Evolutionary conservation across 768 basidiomycete species (phyloP), one percentile per base, ranked within the genome.

Genomic region (Kwoniella pini): DNA sequence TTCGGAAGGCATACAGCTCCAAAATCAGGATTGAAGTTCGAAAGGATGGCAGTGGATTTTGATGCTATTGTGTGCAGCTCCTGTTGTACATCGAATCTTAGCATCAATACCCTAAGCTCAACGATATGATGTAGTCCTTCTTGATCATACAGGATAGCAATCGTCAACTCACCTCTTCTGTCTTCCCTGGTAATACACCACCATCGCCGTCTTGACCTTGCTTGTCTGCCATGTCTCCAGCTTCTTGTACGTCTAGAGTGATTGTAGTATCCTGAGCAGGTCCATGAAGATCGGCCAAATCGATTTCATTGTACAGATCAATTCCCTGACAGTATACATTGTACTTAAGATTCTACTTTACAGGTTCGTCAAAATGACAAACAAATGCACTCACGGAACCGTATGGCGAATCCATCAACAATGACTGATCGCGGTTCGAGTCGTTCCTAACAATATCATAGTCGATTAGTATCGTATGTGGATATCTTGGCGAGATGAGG

Each of bases 191-290:
- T 31, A 76, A 52, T 39, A 77, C 60, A 10, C 70, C 63, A 31
- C 62, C 54, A n/a, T 51, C 43, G 19, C 64, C 67, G 24, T 71
- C 61, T 13, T 64, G 53, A 3, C 64, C 63, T 12, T 68, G 59
- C 26, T 85, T 81, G 4, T 86, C 88, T 17, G 54, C 53, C 27
- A 46, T 39, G 10, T 54, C 61, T 2, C 89, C 86, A 54, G 87
- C 84, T 68, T 90, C 89, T 78, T 88, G 87, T 86, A 96, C 92
- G 62, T 96, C 87, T 36, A 98, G 82, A 1, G 86, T 74, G 28
- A 96, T 88, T 2, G 90, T 90, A 21, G 80, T 72, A 0, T 88
- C 83, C 0, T 82, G 71, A 57, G 88, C 85, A 1, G 84, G 82
- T 46, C 87, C 88, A 67, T 86, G 87, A 26, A 98, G 81, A 72